phyloP scores from a whole-genome alignment of 345 rosid species.

The Iberis pinnata region DNA sequence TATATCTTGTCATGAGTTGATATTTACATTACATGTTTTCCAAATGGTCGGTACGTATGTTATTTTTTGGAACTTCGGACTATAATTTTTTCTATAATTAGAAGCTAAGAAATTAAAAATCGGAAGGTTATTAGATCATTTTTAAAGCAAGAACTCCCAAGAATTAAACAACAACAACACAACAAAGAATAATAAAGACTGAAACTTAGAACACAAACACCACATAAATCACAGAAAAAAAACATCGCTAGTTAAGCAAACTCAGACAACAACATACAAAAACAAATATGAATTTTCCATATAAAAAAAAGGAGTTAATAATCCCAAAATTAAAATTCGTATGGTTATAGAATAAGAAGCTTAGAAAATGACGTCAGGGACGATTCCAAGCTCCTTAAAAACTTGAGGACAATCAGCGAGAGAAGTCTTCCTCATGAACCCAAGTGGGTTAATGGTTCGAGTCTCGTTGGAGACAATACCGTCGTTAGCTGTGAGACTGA shows the following conservation, averaged over 20 bases:
- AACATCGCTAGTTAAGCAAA: background rate
- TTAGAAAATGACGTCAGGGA: conserved; percentile 25
- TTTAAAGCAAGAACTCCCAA: conserved; percentile 7
- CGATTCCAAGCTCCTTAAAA: conserved; percentile 53
- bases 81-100: too few relatives aligned
- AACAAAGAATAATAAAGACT: background rate
- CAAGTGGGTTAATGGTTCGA: conserved; percentile 52
- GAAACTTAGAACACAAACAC: conserved; percentile 15
- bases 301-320: background rate
- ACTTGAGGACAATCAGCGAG: conserved; percentile 39
- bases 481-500: conserved; percentile 44
- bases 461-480: conserved; percentile 38
- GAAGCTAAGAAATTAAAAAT: background rate
- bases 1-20: too few relatives aligned
- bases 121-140: conserved; percentile 16
- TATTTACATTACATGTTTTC: too few relatives aligned
- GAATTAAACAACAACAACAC: background rate
- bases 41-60: too few relatives aligned
- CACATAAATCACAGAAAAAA: background rate
- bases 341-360: background rate
- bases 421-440: conserved; percentile 46
- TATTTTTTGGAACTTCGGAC: too few relatives aligned
- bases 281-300: background rate
- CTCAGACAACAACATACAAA: background rate
- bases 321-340: too few relatives aligned